Base-by-base conservation (phyloP, 2,329 filamentous ascomycete genomes). In the Metarhizium humberi region DNA sequence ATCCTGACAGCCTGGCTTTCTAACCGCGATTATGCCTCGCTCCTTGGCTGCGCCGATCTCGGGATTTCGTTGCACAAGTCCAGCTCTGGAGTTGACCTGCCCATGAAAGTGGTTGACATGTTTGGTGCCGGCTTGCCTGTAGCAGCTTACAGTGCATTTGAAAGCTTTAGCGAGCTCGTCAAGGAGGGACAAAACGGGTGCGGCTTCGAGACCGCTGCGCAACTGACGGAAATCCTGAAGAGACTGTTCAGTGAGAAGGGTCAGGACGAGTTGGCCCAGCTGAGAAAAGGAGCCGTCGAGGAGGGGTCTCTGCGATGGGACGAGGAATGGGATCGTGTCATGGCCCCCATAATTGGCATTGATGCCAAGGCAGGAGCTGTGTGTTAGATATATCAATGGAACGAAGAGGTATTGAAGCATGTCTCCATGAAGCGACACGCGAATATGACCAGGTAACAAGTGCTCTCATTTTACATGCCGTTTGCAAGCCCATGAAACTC, bases 81-180 rank as follows among this genome's bases (percentile, higher is more conserved):
- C 14, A 95, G 88, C 61, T 96, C 90, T 2, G 94, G 94, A 1
- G 91, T 99, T 0, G 94, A 99, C 70, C 76, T 99, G 20, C 94
- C 94, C 0, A 99, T 99, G 94, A 99, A 99, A 73, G 91, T 99
- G 1, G 92, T 99, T 14, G 94, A 99, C 68, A 96, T 99, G 92
- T 97, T 99, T 68, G 94, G 94, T 2, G 88, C 92, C 0, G 94
- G 92, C 0, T 75, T 99, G 32, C 94, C 94, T 0, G 94, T 99
- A 0, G 85, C 87, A 0, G 92, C 91, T 4, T 97, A 94, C 78
- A 82, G 82, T 30, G 80, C 81, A 2, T 99, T 95, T 66, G 85
- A 92, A 66, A 92, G 92, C 59, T 96, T 95, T 78, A 77, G 82
- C 2, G 94, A 99, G 73, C 75, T 99, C n/a, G 88, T 99, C 30